Evolutionary conservation across 2,329 filamentous ascomycete genomes (phyloP), one percentile per base, ranked within the genome.

Genomic region (Emmonsia crescens): DNA sequence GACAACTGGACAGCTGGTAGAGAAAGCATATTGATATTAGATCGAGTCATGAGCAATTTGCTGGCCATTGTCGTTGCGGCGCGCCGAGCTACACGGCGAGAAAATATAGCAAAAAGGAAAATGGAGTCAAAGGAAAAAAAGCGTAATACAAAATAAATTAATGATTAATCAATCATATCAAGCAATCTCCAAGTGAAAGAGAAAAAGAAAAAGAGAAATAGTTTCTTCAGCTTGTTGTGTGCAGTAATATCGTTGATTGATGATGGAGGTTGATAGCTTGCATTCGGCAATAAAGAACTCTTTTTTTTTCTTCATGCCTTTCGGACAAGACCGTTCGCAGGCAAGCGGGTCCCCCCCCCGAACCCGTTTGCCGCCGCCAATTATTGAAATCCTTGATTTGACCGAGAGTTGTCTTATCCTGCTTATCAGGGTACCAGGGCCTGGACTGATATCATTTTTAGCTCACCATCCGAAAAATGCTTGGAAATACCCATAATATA

Each of bases 21-120:
- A 27, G 69, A 68, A 48, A 66, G 68, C 72, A 73, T 72, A 52
- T 66, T 67, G 36, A 73, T 72, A 52, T 66, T 67, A 31, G 71
- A 67, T 57, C 71, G 72, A 64, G 73, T 68, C 62, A 71, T 68
- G 64, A 73, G 68, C 64, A 70, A 66, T 64, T 66, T 69, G 70
- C 70, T 70, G 69, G 72, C 72, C 72, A 74, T 74, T 40, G 55
- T 21, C 27, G 42, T 24, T 46, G 10, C 24, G 55, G 33, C 31
- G 29, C n/a, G 31, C 38, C 48, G 49, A 48, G 52, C 36, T 54
- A 46, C 21, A 60, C 16, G 9, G 27, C 19, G 27, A 36, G 27
- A 48, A 56, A 57, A 36, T n/a, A 44, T 3, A 33, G 46, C 9
- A 44, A n/a, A 57, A 0, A 2, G 12, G 27, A 38, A 24, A 27